Conservation (phyloP, 176 grass and related monocot species). For the maize (Zea mays) region DNA sequence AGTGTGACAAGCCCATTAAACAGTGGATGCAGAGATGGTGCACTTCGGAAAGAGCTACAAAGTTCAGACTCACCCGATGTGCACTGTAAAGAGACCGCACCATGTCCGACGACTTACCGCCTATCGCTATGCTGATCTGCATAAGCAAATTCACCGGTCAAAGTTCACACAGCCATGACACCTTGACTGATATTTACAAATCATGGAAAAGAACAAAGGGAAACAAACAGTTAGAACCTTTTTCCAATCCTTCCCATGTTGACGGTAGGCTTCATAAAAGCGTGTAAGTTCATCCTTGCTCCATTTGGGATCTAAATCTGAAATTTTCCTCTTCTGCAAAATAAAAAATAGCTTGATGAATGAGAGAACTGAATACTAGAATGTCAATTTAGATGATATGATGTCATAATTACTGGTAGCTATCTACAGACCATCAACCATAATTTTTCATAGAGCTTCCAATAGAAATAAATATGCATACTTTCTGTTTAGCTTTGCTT, state of each 20-base stretch:
- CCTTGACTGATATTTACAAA: background rate
- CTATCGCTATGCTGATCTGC: conserved; percentile 43
- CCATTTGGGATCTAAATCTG: conserved; percentile 53
- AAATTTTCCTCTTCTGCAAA: conserved; percentile 51
- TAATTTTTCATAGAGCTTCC: conserved; percentile 24
- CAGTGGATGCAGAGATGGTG: conserved; percentile 16
- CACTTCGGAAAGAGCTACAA: conserved; percentile 18
- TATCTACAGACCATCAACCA: conserved; percentile 16
- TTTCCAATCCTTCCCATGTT: conserved; percentile 66
- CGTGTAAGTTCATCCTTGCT: conserved; percentile 50
- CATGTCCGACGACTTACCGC: conserved; percentile 41
- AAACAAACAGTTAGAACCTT: conserved; percentile 38
- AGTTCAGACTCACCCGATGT: conserved; percentile 45
- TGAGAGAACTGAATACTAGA: background rate
- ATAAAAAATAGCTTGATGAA: conserved; percentile 30
- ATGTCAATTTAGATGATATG: conserved; percentile 13
- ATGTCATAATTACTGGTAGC: conserved; percentile 17
- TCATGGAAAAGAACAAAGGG: background rate
- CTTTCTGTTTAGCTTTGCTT: conserved; percentile 55
- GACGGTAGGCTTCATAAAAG: conserved; percentile 61
- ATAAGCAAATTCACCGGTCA: conserved; percentile 26
- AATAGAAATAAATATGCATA: conserved; percentile 32
- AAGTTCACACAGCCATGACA: background rate
- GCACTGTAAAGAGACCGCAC: conserved; percentile 50
- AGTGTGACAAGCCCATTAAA: conserved; percentile 1